These are phyloP conservation scores for Boechera stricta DNA, from an alignment of 345 rosid species.

Conservation along the genomic window DNA sequence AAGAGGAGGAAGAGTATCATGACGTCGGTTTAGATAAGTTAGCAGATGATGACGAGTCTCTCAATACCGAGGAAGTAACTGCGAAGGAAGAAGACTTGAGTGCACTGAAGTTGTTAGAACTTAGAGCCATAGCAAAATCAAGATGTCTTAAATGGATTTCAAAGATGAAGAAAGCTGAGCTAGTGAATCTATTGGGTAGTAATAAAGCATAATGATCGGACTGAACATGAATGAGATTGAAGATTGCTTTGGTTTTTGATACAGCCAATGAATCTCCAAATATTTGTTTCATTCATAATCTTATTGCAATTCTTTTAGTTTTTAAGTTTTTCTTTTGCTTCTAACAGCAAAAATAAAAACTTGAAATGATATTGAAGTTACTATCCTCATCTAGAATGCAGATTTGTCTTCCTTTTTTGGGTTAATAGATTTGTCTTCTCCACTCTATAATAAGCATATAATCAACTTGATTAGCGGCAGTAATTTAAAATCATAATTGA, in stretches of 20 bases:
- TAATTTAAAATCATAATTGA: conserved; percentile 5
- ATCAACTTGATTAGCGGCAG: conserved; percentile 28
- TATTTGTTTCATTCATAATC: conserved; percentile 19
- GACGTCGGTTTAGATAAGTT: conserved; percentile 37
- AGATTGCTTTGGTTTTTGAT: conserved; percentile 19
- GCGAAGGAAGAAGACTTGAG: conserved; percentile 52
- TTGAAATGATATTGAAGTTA: conserved; percentile 16
- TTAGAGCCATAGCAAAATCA: conserved; percentile 74
- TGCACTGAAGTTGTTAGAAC: conserved; percentile 63
- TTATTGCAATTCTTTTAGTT: not conserved
- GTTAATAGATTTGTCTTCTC: not conserved
- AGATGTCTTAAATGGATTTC: conserved; percentile 77
- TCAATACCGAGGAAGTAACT: conserved; percentile 44
- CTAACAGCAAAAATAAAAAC: not conserved
- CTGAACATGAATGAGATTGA: conserved; percentile 10
- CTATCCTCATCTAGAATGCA: conserved; percentile 27
- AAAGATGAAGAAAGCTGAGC: conserved; percentile 77
- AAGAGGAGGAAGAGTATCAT: conserved; percentile 36
- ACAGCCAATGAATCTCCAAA: conserved; percentile 14
- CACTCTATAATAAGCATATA: not conserved
- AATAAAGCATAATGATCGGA: conserved; percentile 40
- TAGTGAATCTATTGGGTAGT: conserved; percentile 57
- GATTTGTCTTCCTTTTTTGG: not conserved
- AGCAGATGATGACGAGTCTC: conserved; percentile 40
- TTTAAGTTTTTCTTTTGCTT: not conserved